A percentile compares a stretch with the other conserved stretches of the same genome.
Evolutionary conservation across 352 stramenopile genomes (phyloP).

Genomic region (Phytophthora ramorum): DNA sequence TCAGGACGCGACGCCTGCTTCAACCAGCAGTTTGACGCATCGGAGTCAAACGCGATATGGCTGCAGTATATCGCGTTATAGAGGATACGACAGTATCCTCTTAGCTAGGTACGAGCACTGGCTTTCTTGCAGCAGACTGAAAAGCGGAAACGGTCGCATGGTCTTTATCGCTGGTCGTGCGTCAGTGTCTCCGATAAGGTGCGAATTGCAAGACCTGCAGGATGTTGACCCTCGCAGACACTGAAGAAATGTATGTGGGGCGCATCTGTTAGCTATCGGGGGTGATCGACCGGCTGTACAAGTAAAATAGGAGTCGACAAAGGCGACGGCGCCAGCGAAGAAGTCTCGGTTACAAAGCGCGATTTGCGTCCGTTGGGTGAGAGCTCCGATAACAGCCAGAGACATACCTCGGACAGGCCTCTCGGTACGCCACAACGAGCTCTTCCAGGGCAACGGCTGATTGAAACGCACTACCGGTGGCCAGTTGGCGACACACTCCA

Average conservation of each 20-base stretch:
- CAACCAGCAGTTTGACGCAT: constrained; percentile 13
- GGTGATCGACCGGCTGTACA: constrained; percentile 22
- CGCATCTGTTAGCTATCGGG: constrained; percentile 24
- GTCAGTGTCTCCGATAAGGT: background rate
- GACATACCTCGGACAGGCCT: constrained; percentile 14
- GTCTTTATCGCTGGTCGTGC: background rate
- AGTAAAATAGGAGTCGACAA: constrained; percentile 8
- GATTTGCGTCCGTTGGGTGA: constrained; percentile 24
- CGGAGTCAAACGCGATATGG: constrained; percentile 20
- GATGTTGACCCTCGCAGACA: constrained; percentile 24
- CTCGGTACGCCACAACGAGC: background rate
- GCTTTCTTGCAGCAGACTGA: background rate
- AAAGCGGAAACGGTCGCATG: background rate
- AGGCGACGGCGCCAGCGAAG: constrained; percentile 8
- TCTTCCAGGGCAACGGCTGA: background rate
- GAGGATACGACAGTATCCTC: background rate
- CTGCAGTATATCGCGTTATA: background rate
- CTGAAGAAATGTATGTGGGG: constrained; percentile 22
- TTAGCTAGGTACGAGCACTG: background rate
- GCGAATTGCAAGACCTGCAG: constrained; percentile 4
- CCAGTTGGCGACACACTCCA: constrained; percentile 2
- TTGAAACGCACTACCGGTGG: constrained; percentile 1
- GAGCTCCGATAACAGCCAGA: constrained; percentile 3
- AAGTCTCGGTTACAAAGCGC: constrained; percentile 24
- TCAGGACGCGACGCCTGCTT: constrained; percentile 5